Percentiles rank a stretch among this genome's conserved stretches.
phyloP scores from a whole-genome alignment of 2,329 filamentous ascomycete genomes.

The Aspergillus novofumigatus region DNA sequence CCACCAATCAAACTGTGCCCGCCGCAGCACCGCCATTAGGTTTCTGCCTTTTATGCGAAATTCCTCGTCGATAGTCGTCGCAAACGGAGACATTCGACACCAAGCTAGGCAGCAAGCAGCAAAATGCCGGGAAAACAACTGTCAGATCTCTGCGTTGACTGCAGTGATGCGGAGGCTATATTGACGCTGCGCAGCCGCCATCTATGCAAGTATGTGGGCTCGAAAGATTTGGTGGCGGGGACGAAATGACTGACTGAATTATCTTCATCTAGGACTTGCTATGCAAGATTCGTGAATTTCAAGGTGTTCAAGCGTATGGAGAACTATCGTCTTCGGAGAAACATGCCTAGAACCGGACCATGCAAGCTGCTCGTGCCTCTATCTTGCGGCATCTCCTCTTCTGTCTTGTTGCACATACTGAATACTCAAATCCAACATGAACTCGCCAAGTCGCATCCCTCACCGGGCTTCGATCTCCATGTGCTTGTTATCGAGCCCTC shows the following conservation, averaged over 20 bases:
- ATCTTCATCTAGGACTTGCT: slow-evolving; percentile 59
- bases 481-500: slow-evolving; percentile 41
- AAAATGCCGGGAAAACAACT: slow-evolving; percentile 33
- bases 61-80: slow-evolving; percentile 2
- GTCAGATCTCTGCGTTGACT: slow-evolving; percentile 51
- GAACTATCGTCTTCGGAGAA: slow-evolving; percentile 51
- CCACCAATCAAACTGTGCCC: slow-evolving; percentile 20
- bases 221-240: slow-evolving; percentile 2
- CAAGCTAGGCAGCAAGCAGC: neutral
- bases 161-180: slow-evolving; percentile 47
- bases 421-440: slow-evolving; percentile 65
- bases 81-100: neutral
- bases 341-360: slow-evolving; percentile 36
- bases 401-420: slow-evolving; percentile 71
- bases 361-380: slow-evolving; percentile 69
- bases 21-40: slow-evolving; percentile 11
- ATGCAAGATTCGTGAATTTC: slow-evolving; percentile 68
- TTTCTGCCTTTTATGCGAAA: slow-evolving; percentile 16
- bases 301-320: slow-evolving; percentile 79
- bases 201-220: slow-evolving; percentile 52
- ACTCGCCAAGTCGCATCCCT: slow-evolving; percentile 55
- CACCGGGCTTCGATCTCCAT: slow-evolving; percentile 62
- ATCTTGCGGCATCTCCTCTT: slow-evolving; percentile 78
- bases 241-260: slow-evolving; percentile 10
- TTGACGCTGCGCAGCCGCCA: slow-evolving; percentile 56